Percentiles rank a stretch among this genome's conserved stretches.
Evolutionary conservation across 345 rosid genomes (phyloP).

Genomic region (Salix exigua): DNA sequence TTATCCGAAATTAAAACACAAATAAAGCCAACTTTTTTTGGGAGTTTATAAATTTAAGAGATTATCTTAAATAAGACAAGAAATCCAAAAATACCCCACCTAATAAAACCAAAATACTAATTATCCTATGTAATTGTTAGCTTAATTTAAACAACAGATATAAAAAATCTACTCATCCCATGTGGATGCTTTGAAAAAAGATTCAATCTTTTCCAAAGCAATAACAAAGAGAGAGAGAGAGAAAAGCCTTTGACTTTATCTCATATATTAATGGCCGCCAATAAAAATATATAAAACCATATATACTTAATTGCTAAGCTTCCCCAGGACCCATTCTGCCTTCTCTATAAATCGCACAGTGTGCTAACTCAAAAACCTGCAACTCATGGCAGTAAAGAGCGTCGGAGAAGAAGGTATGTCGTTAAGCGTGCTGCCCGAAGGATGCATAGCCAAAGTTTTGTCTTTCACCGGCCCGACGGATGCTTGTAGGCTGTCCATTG

Average conservation of each 20-base stretch:
- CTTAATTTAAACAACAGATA: background rate
- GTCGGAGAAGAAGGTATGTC: background rate
- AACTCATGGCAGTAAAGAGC: background rate
- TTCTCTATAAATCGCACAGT: background rate
- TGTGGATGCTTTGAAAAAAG: background rate
- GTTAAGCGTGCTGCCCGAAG: slow-evolving; percentile 37
- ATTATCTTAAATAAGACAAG: background rate
- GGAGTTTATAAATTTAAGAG: too few relatives aligned
- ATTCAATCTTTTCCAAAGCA: background rate
- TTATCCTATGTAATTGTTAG: background rate
- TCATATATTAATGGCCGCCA: background rate
- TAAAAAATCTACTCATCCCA: background rate
- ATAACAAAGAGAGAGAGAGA: background rate
- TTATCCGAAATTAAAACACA: too few relatives aligned
- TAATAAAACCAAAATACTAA: background rate
- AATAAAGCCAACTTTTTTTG: too few relatives aligned
- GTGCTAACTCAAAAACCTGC: background rate
- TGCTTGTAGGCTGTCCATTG: slow-evolving; percentile 41
- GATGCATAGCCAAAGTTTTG: slow-evolving; percentile 43
- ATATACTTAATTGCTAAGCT: background rate
- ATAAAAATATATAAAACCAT: too few relatives aligned
- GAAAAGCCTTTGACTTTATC: background rate
- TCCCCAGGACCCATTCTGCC: background rate
- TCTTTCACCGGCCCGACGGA: slow-evolving; percentile 48
- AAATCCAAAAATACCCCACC: background rate